These are phyloP conservation scores for Globomyces sp. DNA, from an alignment of 371 early-diverging fungal genomes.

Conservation along the genomic window DNA sequence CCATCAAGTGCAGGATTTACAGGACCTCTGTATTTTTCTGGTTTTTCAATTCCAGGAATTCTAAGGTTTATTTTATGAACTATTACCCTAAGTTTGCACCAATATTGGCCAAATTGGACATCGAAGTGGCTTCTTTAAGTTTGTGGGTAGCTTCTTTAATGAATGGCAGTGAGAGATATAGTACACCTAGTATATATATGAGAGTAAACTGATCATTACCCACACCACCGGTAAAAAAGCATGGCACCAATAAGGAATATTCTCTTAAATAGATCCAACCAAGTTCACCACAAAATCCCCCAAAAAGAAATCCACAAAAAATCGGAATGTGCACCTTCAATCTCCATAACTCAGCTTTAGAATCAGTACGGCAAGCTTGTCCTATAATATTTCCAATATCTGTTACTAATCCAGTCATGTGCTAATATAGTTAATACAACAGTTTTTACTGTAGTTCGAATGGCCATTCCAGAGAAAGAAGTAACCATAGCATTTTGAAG, in stretches of 20 bases:
- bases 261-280: conserved; percentile 28
- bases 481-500: conserved; percentile 46
- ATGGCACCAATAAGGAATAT: conserved; percentile 40
- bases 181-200: conserved; percentile 8
- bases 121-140: conserved; percentile 25
- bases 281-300: conserved; percentile 28
- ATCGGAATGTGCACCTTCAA: conserved; percentile 48
- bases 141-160: conserved; percentile 37
- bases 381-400: conserved; percentile 57
- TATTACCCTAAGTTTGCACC: neutral
- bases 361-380: conserved; percentile 44
- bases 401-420: conserved; percentile 55
- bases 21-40: conserved; percentile 11
- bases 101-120: conserved; percentile 1
- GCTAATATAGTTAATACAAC: conserved; percentile 8
- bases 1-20: conserved; percentile 20
- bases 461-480: conserved; percentile 47
- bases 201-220: too few species aligned
- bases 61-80: too few species aligned
- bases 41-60: conserved; percentile 15
- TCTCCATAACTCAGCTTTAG: conserved; percentile 48
- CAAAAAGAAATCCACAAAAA: conserved; percentile 35
- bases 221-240: conserved; percentile 40
- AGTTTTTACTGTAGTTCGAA: conserved; percentile 41
- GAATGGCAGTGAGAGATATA: conserved; percentile 44